A percentile compares a stretch with the other conserved stretches of the same genome.
Conservation (phyloP, 371 early-diverging fungal species). For the Fennellomyces sp. region DNA sequence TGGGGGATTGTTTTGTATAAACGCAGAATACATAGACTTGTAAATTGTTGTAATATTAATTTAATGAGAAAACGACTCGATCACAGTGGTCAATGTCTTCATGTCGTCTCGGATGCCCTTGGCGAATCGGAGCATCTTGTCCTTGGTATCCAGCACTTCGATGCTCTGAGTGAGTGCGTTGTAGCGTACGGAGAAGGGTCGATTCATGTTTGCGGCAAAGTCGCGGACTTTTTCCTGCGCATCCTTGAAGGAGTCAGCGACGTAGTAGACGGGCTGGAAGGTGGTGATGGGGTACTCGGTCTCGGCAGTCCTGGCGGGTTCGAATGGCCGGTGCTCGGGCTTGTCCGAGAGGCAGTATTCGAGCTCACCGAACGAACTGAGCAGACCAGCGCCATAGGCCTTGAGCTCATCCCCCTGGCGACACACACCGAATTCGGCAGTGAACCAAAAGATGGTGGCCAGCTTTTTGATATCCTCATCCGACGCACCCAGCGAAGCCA, state of each 20-base stretch:
- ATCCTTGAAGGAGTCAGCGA: conserved; percentile 93
- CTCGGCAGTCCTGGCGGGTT: conserved; percentile 79
- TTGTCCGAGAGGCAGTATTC: conserved; percentile 85
- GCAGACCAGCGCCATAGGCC: conserved; percentile 94
- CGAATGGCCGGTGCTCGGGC: conserved; percentile 83
- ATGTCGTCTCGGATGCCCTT: conserved; percentile 76
- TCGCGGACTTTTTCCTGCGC: conserved; percentile 92
- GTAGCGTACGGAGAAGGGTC: conserved; percentile 92
- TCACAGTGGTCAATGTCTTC: conserved; percentile 69
- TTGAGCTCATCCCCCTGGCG: conserved; percentile 79
- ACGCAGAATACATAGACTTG: not conserved
- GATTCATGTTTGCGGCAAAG: conserved; percentile 75
- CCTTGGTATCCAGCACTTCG: conserved; percentile 87
- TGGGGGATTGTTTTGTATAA: no score
- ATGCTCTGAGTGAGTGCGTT: conserved; percentile 90
- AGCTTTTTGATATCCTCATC: conserved; percentile 92
- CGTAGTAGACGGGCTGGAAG: conserved; percentile 95
- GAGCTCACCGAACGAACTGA: conserved; percentile 96
- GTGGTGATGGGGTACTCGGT: conserved; percentile 92
- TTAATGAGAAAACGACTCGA: conserved; percentile 41
- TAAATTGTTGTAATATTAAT: not conserved
- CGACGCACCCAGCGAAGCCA: conserved; percentile 92
- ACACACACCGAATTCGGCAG: conserved; percentile 95
- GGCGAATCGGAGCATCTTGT: conserved; percentile 80
- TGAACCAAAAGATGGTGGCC: conserved; percentile 94